Conservation (phyloP, 2,329 filamentous ascomycete genomes). For the Domatiomyces globalis region DNA sequence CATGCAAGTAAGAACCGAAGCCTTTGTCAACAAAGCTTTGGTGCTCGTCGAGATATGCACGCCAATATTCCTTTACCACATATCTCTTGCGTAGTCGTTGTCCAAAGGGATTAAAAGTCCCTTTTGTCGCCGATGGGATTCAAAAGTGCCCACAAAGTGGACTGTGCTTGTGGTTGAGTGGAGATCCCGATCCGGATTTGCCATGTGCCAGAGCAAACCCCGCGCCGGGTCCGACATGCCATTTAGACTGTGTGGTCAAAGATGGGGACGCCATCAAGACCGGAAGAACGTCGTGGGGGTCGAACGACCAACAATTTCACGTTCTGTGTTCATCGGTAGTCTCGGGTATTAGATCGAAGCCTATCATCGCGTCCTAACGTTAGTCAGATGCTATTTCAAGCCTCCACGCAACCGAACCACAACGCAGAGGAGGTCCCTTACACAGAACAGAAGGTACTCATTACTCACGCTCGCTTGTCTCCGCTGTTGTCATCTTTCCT, state of each 20-base stretch:
- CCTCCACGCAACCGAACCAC: conserved; percentile 65
- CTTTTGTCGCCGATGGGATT: neutral
- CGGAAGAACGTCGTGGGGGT: neutral
- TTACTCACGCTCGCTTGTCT: conserved; percentile 56
- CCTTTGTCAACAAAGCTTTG: neutral
- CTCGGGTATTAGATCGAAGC: conserved; percentile 69
- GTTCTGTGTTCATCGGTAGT: conserved; percentile 40
- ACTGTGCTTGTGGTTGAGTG: conserved; percentile 1
- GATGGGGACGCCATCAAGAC: conserved; percentile 7
- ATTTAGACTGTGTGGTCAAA: conserved; percentile 8
- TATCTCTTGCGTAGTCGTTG: neutral
- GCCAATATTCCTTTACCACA: neutral
- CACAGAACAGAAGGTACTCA: conserved; percentile 57
- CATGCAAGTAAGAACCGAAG: neutral
- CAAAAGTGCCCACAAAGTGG: neutral
- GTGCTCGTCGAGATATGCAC: neutral
- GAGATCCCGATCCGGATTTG: conserved; percentile 16
- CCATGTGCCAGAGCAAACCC: conserved; percentile 21
- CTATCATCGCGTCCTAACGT: conserved; percentile 74
- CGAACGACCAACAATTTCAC: neutral
- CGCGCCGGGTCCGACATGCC: conserved; percentile 20
- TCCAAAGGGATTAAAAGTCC: neutral
- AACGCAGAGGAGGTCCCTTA: conserved; percentile 84
- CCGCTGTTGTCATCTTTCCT: neutral
- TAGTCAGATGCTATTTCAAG: conserved; percentile 64